A percentile compares a stretch with the other conserved stretches of the same genome.
Evolutionary conservation across 2,329 filamentous ascomycete species (phyloP).

Genomic region (Blastomyces parvus): DNA sequence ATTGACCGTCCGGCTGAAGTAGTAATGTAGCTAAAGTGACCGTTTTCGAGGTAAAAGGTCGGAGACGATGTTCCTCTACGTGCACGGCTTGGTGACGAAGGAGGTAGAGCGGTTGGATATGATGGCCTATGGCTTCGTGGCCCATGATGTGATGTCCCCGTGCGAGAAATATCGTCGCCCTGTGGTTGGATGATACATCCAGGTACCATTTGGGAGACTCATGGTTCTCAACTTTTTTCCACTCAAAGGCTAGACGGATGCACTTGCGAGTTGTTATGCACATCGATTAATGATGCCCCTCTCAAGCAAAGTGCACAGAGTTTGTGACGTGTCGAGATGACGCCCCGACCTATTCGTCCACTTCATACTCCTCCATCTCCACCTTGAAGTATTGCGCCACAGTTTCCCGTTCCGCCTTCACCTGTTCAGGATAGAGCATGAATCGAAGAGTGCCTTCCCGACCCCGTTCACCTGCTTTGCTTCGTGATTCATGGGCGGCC

Average conservation of each 20-base stretch:
- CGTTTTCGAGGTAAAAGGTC: not conserved
- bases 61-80: not conserved
- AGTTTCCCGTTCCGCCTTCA: slow-evolving; percentile 58
- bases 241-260: not conserved
- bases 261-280: not conserved
- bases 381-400: slow-evolving; percentile 61
- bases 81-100: not conserved
- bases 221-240: not conserved
- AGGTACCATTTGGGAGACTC: not conserved
- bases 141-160: not conserved
- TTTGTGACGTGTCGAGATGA: not conserved
- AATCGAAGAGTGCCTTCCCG: slow-evolving; percentile 74
- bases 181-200: not conserved
- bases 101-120: not conserved
- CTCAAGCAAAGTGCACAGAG: not conserved
- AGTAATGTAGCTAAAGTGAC: not conserved
- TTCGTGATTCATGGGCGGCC: slow-evolving; percentile 38
- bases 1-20: not conserved
- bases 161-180: not conserved
- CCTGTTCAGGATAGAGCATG: slow-evolving; percentile 71
- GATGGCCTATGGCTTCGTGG: not conserved
- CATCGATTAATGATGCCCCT: not conserved
- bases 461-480: slow-evolving; percentile 35
- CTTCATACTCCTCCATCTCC: slow-evolving; percentile 59
- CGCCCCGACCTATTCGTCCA: slow-evolving; percentile 24